Evolutionary conservation across 176 grass and related monocot genomes (phyloP), one percentile per base, ranked within the genome.

Genomic region (Dendrocalamus sinicus): DNA sequence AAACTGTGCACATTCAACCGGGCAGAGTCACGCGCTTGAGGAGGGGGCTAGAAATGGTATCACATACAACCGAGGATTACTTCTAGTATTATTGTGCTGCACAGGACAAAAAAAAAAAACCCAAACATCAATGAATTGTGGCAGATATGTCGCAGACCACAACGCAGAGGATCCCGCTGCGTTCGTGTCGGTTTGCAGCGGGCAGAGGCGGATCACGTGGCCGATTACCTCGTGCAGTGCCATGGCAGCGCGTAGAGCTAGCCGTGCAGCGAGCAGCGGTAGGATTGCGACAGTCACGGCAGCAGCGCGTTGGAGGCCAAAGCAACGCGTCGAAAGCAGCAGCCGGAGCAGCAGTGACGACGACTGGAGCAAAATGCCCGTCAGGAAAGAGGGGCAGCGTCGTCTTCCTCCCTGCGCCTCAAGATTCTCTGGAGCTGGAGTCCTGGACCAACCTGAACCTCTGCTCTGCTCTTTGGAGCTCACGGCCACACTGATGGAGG

Each of bases 1-100:
- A 3, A 3, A 35, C 32, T 35, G 0, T 0, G 3, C 1, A 4
- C 32, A 0, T 0, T 35, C 2, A 0, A 35, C 3, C 3, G 3
- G 32, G 32, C 3, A 2, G 1, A 35, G 3, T 35, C 32, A 1
- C 30, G 30, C 30, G 30, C 30, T 30, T 32, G 30, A 32, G 30
- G 30, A 35, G 32, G 0, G 0, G 32, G 3, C 3, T 3, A 35
- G 3, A 4, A 35, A 35, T 35, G 32, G 3, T 4, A 35, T 35
- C 0, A 0, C 32, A 35, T 35, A 35, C 0, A 35, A 35, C 1
- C 0, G 3, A 35, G 32, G 1, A 0, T 3, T 35, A 35, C 3
- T 35, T 35, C 1, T 32, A 3, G 2, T 32, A 32, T 32, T 32
- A 32, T 3, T 32, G 2, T 32, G 32, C 2, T 32, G 32, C 32